Percentiles rank a stretch among this genome's conserved stretches.
Evolutionary conservation across 495 filamentous ascomycete species (phyloP).

Genomic region (Rhizodiscina lignyota): DNA sequence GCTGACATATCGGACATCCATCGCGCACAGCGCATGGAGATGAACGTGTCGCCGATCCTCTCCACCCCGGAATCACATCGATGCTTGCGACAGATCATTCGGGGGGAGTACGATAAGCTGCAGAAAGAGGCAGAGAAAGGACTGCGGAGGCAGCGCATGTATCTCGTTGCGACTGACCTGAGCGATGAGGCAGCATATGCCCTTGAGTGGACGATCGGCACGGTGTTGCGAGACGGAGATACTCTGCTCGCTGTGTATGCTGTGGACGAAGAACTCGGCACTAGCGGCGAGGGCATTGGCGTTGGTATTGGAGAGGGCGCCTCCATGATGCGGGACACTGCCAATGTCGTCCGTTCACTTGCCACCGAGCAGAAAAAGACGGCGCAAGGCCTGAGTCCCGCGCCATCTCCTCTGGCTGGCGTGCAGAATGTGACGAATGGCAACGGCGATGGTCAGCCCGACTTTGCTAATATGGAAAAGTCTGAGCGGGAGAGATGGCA

Average conservation of each 20-base stretch:
- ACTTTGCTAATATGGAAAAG: constrained; percentile 10
- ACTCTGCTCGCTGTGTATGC: constrained; percentile 85
- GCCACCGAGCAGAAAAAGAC: constrained; percentile 5
- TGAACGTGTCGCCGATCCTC: constrained; percentile 61
- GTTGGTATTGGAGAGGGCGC: constrained; percentile 40
- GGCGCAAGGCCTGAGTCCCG: background rate
- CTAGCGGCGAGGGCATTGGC: constrained; percentile 22
- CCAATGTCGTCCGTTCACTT: constrained; percentile 24
- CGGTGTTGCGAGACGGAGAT: constrained; percentile 86
- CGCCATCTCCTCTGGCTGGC: background rate
- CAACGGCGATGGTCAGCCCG: constrained; percentile 3
- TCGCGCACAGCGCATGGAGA: constrained; percentile 65
- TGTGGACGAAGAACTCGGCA: constrained; percentile 67
- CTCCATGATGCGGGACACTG: constrained; percentile 55
- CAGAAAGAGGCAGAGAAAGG: constrained; percentile 59
- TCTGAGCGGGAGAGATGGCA: constrained; percentile 61
- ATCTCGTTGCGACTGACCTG: constrained; percentile 82
- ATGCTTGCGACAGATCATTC: constrained; percentile 71
- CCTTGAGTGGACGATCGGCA: constrained; percentile 92
- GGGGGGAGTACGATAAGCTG: constrained; percentile 64
- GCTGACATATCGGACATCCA: constrained; percentile 69
- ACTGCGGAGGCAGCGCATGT: constrained; percentile 59
- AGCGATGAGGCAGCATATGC: constrained; percentile 89
- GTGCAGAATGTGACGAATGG: background rate
- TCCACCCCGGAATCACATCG: constrained; percentile 60